These are phyloP conservation scores for Funneliformis caledonium DNA, from an alignment of 371 early-diverging fungal species.

Conservation along the genomic window DNA sequence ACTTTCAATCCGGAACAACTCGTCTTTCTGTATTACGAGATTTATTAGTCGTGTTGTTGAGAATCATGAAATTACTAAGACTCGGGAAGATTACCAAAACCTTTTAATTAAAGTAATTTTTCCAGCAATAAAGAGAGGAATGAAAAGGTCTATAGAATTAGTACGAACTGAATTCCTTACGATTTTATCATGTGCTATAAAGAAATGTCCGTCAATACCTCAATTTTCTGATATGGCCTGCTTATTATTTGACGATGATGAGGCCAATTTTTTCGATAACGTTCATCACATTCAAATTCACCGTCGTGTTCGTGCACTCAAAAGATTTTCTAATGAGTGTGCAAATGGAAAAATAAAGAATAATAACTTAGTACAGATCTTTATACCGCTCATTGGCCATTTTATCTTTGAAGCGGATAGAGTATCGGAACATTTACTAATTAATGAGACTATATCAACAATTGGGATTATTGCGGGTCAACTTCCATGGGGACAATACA, in stretches of 20 bases:
- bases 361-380: conserved; percentile 69
- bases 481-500: conserved; percentile 87
- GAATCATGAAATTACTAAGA: conserved; percentile 32
- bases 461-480: conserved; percentile 70
- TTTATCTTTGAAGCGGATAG: conserved; percentile 82
- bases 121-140: conserved; percentile 77
- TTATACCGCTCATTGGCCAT: conserved; percentile 85
- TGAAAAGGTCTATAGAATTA: conserved; percentile 61
- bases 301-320: conserved; percentile 84
- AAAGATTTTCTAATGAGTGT: conserved; percentile 69
- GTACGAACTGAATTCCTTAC: conserved; percentile 75
- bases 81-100: conserved; percentile 48
- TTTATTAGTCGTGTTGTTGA: conserved; percentile 64
- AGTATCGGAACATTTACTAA: conserved; percentile 70
- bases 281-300: conserved; percentile 93
- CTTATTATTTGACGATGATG: conserved; percentile 72
- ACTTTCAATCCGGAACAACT: conserved; percentile 84
- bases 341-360: conserved; percentile 53
- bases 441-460: conserved; percentile 78
- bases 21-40: conserved; percentile 70
- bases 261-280: conserved; percentile 88
- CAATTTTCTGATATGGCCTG: conserved; percentile 71
- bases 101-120: conserved; percentile 68
- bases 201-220: conserved; percentile 60
- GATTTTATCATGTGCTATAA: conserved; percentile 67